Base-by-base conservation (phyloP, 805 yeast genomes). In the Brettanomyces anomalus region DNA sequence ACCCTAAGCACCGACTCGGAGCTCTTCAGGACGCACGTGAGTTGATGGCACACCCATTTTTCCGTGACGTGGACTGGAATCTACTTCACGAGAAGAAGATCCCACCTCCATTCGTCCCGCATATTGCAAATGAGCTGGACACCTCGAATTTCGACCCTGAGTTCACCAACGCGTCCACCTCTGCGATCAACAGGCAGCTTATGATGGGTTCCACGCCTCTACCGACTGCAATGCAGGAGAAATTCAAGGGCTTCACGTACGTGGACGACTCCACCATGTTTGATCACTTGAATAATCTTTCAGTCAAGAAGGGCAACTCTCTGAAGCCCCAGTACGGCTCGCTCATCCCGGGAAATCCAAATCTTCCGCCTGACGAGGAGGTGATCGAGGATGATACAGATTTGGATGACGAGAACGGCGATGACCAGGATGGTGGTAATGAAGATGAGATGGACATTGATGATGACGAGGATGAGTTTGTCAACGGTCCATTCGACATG, bases 121-220 rank as follows among this genome's bases (percentile, higher is more conserved):
- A 87, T 60, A 74, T 93, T 49, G 68, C 82, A 8, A 81, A 86
- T 34, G 98, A 93, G 58, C 79, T 93, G 2, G 98, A 93, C 62
- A 90, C 96, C 3, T 85, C 96, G 4, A 93, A 93, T 64, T 93
- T 93, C 64, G 98, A 93, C 60, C 97, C 98, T 4, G 97, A 93
- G 64, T 93, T 93, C 65, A 93, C 98, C 17, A 82, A 81, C 54
- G 86, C 95, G 36, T 81, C 94, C 15, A 87, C 96, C 0, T 81
- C 95, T 7, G 80, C 80, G 33, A 76, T 88, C 60, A 81, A 72
- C 54, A 79, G 77, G 53, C 85, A 79, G 52, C 69, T 71, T 70
- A 81, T 70, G 49, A 60, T 75, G 66, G 80, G 76, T 11, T 68
- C 77, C 20, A 85, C 96, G 4, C 97, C 97, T 28, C 67, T 93